Evolutionary conservation across 2,329 filamentous ascomycete genomes (phyloP).

Genomic region (Trichoderma guizhouense): DNA sequence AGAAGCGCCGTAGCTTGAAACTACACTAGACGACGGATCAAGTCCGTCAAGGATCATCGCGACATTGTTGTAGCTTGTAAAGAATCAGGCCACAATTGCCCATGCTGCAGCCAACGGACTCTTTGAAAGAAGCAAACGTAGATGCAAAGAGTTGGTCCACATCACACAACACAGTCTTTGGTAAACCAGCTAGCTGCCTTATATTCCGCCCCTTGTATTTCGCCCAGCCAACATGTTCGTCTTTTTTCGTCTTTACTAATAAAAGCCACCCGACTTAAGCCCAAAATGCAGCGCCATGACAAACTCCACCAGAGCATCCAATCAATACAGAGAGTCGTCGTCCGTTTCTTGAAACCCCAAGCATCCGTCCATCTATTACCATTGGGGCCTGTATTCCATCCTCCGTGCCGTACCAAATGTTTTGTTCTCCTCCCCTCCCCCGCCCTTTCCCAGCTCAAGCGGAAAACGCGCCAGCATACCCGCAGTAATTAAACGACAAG

Average conservation of each 20-base stretch:
- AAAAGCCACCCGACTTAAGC: neutral
- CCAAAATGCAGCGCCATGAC: slow-evolving; percentile 9
- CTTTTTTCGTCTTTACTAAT: neutral
- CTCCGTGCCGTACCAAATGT: neutral
- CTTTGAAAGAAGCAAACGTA: neutral
- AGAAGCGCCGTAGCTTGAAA: slow-evolving; percentile 4
- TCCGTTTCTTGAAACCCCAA: neutral
- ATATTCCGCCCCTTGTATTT: neutral
- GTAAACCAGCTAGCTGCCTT: neutral
- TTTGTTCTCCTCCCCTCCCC: neutral
- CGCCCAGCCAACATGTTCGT: neutral
- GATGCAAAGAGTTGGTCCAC: neutral
- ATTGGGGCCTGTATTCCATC: neutral
- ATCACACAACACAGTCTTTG: neutral
- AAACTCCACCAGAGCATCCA: slow-evolving; percentile 2
- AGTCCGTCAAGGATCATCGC: neutral
- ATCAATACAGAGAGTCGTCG: neutral
- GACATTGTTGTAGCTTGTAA: neutral
- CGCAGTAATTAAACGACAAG: neutral
- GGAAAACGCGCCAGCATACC: slow-evolving; percentile 1
- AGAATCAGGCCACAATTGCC: neutral
- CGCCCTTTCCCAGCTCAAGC: neutral
- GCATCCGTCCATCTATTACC: neutral
- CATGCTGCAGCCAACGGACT: neutral
- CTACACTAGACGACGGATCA: neutral